Conservation (phyloP, 345 rosid genomes). For the Limnanthes douglasii region DNA sequence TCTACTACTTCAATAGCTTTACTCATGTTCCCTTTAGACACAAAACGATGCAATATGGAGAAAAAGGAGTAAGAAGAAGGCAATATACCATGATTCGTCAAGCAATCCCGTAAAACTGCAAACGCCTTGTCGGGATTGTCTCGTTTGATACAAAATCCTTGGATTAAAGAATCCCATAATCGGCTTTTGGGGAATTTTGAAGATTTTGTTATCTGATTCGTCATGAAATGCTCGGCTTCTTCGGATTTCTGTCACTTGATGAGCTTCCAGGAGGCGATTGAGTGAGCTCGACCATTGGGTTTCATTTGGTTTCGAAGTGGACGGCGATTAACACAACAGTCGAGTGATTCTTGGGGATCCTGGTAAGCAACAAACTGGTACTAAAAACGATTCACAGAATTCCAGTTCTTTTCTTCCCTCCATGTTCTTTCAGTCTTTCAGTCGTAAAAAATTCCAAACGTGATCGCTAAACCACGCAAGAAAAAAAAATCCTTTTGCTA, state of each 20-base stretch:
- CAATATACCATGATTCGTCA: conserved; percentile 29
- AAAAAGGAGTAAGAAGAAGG: conserved; percentile 44
- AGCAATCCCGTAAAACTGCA: conserved; percentile 26
- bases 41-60: conserved; percentile 41
- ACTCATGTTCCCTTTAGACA: conserved; percentile 30
- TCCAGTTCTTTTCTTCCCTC: too few relatives aligned
- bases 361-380: too few relatives aligned
- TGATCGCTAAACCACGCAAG: too few relatives aligned
- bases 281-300: conserved; percentile 21
- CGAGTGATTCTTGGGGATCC: too few relatives aligned
- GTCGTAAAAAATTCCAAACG: too few relatives aligned
- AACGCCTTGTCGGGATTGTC: conserved; percentile 37
- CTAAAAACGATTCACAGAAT: too few relatives aligned
- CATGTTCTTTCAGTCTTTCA: too few relatives aligned
- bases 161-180: conserved; percentile 39
- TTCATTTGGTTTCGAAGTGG: conserved; percentile 20
- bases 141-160: conserved; percentile 21
- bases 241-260: conserved; percentile 37
- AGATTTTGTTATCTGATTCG: conserved; percentile 20
- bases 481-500: too few relatives aligned
- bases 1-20: conserved; percentile 49
- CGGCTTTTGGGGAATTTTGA: conserved; percentile 15
- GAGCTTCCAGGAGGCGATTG: conserved; percentile 31
- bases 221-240: conserved; percentile 41
- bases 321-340: too few relatives aligned